These are phyloP conservation scores for Perkinsus marinus DNA, from an alignment of 169 alveolate species.

Conservation along the genomic window DNA sequence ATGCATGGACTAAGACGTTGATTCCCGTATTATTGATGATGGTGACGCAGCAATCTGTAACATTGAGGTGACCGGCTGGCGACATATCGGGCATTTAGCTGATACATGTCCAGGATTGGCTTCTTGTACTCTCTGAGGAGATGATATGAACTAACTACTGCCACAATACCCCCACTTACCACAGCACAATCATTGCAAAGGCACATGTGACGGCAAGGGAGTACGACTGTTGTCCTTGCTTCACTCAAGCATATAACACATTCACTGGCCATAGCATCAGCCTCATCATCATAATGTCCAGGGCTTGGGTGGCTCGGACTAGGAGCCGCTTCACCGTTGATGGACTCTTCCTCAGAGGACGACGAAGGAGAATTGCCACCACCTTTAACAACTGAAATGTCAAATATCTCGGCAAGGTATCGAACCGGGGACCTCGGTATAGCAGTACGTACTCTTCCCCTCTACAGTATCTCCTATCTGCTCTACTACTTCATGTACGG, in stretches of 20 bases:
- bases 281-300: not conserved
- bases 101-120: not conserved
- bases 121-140: not conserved
- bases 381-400: not conserved
- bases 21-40: too few species aligned
- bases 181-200: slow-evolving; percentile 31
- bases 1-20: too few species aligned
- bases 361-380: not conserved
- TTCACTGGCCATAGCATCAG: slow-evolving; percentile 21
- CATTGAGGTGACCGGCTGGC: not conserved
- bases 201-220: slow-evolving; percentile 60
- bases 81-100: not conserved
- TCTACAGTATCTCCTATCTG: not conserved
- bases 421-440: not conserved
- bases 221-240: slow-evolving; percentile 38
- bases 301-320: too few species aligned
- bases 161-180: not conserved
- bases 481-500: not conserved
- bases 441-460: not conserved
- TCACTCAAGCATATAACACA: slow-evolving; percentile 52
- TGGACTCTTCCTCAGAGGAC: not conserved
- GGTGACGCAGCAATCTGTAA: not conserved
- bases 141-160: not conserved
- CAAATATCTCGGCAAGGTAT: not conserved
- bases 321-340: too few species aligned